Evolutionary conservation across 306 rosid species (phyloP), one percentile per base, ranked within the genome.

Genomic region (Hippophae rhamnoides): DNA sequence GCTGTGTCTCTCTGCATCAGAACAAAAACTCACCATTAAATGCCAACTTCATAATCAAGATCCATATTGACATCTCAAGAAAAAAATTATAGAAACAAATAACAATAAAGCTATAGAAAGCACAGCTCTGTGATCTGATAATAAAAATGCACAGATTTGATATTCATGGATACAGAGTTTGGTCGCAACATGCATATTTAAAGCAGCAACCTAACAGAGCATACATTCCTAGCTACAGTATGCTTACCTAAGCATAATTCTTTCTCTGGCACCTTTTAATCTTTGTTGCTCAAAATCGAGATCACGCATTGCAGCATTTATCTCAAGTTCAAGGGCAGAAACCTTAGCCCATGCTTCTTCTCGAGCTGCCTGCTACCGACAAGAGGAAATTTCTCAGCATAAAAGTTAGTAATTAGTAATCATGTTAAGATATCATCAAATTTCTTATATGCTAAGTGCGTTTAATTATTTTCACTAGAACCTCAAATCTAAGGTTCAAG

Each of bases 341-440:
- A 85, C 98, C 73, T 90, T 90, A 56, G 87, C 87, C 98, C 98
- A 90, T 59, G 98, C 98, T 75, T 90, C 98, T 77, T 90, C 98
- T 78, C 95, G 94, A 74, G 95, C 98, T 55, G 87, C 85, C 98
- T 90, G 98, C 98, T 87, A 87, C 85, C 95, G 9, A 78, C 84
- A 76, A 57, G 64, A 76, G 64, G 68, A 84, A 76, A 69, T 59
- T 48, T 46, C 71, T 80, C 86, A 77, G 83, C 71, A 68, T 55
- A 61, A 56, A 61, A 78, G 58, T 11, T 54, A 49, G 8, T 7
- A 46, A 62, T 64, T 31, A 31, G 38, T 31, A 31, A 31, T 31
- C 38, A 31, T 4, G 38, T 31, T 31, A 23, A n/a, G 8, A 25
- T 41, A 57, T 58, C 63, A 43, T 58, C 46, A 43, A 12, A n/a